Percentiles rank a stretch among this genome's conserved stretches.
phyloP scores from a whole-genome alignment of 805 yeast species.

The Pichia exigua region DNA sequence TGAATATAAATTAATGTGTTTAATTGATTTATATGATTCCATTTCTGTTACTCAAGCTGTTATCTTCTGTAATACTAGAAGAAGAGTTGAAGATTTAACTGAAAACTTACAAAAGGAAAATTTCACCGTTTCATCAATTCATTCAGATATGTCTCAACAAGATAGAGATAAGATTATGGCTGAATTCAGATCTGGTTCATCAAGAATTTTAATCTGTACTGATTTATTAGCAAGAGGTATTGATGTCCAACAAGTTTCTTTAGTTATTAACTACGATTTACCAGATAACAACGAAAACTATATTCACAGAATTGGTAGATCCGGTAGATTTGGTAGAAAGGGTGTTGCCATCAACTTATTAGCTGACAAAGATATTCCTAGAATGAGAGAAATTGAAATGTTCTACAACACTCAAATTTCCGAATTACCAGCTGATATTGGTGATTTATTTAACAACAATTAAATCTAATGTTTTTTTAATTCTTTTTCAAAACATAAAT shows the following conservation, averaged over 20 bases:
- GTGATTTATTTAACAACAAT: conserved; percentile 31
- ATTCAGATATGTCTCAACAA: conserved; percentile 93
- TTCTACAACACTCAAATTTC: conserved; percentile 68
- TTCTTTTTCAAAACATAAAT: not conserved
- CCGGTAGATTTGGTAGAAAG: conserved; percentile 97
- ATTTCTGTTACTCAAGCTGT: conserved; percentile 95
- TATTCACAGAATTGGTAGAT: conserved; percentile 95
- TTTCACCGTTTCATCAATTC: conserved; percentile 93
- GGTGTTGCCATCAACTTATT: conserved; percentile 96
- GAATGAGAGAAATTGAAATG: conserved; percentile 66
- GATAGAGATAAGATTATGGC: conserved; percentile 93
- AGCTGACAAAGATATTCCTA: conserved; percentile 67
- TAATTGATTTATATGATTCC: conserved; percentile 92
- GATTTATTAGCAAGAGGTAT: conserved; percentile 98
- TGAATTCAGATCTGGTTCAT: conserved; percentile 89
- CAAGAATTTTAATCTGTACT: conserved; percentile 90
- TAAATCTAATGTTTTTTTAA: not conserved
- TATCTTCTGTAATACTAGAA: conserved; percentile 93
- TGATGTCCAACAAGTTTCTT: conserved; percentile 95
- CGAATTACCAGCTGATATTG: conserved; percentile 74
- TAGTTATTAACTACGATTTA: conserved; percentile 91
- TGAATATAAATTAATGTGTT: conserved; percentile 87
- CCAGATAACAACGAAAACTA: conserved; percentile 92
- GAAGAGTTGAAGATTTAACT: conserved; percentile 88
- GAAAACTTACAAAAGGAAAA: conserved; percentile 69